Evolutionary conservation across 805 yeast genomes (phyloP).

Genomic region (Candida incommunis): DNA sequence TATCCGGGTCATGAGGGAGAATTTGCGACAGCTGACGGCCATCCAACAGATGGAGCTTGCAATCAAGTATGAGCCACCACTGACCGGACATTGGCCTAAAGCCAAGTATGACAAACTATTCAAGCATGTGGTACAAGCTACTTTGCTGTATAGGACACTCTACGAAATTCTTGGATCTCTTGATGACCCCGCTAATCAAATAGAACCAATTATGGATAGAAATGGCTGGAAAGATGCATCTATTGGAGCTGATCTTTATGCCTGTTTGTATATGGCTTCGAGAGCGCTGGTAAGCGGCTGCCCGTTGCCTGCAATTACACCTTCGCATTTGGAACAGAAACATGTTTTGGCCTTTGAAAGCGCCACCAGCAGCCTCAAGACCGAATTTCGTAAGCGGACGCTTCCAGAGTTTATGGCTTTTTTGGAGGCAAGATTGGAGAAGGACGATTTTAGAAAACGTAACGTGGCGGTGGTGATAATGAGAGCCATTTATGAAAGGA

Average conservation of each 20-base stretch:
- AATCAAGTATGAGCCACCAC: constrained; percentile 13
- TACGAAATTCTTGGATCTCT: constrained; percentile 10
- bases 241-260: constrained; percentile 13
- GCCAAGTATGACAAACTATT: constrained; percentile 12
- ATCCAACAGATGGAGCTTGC: not conserved
- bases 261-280: constrained; percentile 14
- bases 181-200: constrained; percentile 8
- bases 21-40: constrained; percentile 4
- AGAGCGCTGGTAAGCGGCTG: constrained; percentile 10
- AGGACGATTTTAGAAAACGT: not conserved
- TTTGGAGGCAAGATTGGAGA: not conserved
- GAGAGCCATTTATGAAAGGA: constrained; percentile 18
- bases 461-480: constrained; percentile 14
- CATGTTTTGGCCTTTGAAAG: not conserved
- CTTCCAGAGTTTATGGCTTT: not conserved
- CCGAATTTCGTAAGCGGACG: not conserved
- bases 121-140: constrained; percentile 7
- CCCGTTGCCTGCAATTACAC: constrained; percentile 15
- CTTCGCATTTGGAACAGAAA: constrained; percentile 9
- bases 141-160: constrained; percentile 9
- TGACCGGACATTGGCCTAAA: constrained; percentile 16
- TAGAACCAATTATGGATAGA: constrained; percentile 5
- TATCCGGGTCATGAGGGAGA: constrained; percentile 5
- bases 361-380: not conserved
- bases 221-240: constrained; percentile 13